Evolutionary conservation across 768 basidiomycete genomes (phyloP), one percentile per base, ranked within the genome.

Genomic region (Suillus fuscotomentosus): DNA sequence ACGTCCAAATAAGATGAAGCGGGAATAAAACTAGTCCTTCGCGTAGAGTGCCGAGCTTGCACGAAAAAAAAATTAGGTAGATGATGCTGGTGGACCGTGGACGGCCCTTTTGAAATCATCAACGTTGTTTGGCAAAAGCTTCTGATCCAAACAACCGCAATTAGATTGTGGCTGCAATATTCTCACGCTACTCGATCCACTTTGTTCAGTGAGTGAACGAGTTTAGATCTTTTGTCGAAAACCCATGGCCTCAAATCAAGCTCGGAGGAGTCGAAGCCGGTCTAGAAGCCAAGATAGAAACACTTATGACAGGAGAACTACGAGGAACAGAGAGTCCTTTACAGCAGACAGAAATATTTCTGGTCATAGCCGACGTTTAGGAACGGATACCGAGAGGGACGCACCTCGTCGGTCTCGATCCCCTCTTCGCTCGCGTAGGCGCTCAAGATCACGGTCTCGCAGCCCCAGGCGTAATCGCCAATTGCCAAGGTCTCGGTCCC

Each of bases 91-190:
- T 38, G 31, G 31, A 31, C 11, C 10, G 36, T 38, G 31, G 31
- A 31, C 11, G 47, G 13, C 22, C n/a, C 47, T 24, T 24, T 7
- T 50, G 22, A 24, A 24, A 50, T 24, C 27, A 6, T 38, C 22
- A 2, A 22, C 55, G 51, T 73, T 75, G 74, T 73, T 73, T 73
- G 48, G 63, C 69, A 67, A 71, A 65, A 43, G 62, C 74, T 48
- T 70, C n/a, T 34, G 66, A 62, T 69, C 71, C 73, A 73, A 73
- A 76, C 73, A 73, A 71, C 50, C 65, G 8, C 9, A 45, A 60
- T 62, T 31, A n/a, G 39, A 42, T 47, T 60, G 43, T 51, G 34
- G 20, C 38, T 56, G 60, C 5, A 36, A 48, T 17, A n/a, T 14
- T 27, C 17, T 27, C 54, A 56, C 64, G 27, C 50, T 36, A 31